Base-by-base conservation (phyloP, 2,329 filamentous ascomycete genomes). In the Colletotrichum theobromicola region DNA sequence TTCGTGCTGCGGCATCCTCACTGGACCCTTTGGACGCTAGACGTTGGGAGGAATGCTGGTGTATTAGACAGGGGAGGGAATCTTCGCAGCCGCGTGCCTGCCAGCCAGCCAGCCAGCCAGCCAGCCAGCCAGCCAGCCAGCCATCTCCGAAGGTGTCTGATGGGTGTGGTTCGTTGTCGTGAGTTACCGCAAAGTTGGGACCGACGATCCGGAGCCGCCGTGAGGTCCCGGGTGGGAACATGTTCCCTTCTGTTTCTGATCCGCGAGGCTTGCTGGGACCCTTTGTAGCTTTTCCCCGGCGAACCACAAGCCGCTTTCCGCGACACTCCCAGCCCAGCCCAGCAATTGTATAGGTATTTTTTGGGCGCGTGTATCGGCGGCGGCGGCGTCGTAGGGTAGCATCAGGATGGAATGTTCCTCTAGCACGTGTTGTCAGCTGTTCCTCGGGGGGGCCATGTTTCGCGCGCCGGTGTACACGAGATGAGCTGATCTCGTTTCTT, bases 131-230 rank as follows among this genome's bases (percentile, higher is more conserved):
- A 15, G 18, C 26, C 26, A 32, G 26, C 26, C 13, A 68, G 42
- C 37, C 62, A 62, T 74, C 62, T 62, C 55, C 55, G 66, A 42
- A 26, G 57, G 71, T 57, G 42, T 46, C 66, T 57, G 50, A n/a
- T 67, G n/a, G 34, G 60, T 61, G 55, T 50, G 21, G 12, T 46
- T 15, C 32, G 32, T 62, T 35, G 32, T 42, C 10, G n/a, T 24
- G 30, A 57, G 32, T 34, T 74, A 37, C 72, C 72, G 62, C 68
- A 55, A 74, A 66, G 55, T 42, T 74, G 72, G 72, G 37, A 66
- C 72, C 67, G 72, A 42, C 62, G 68, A 74, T 74, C 67, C 61
- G 71, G 67, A 74, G 67, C 71, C 71, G 67, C 71, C 67, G 68
- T 42, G 66, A 42, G 66, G 66, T 46, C 67, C 65, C 32, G 65